Evolutionary conservation across 805 yeast genomes (phyloP).

Genomic region (Cyberlindnera misumaiensis): DNA sequence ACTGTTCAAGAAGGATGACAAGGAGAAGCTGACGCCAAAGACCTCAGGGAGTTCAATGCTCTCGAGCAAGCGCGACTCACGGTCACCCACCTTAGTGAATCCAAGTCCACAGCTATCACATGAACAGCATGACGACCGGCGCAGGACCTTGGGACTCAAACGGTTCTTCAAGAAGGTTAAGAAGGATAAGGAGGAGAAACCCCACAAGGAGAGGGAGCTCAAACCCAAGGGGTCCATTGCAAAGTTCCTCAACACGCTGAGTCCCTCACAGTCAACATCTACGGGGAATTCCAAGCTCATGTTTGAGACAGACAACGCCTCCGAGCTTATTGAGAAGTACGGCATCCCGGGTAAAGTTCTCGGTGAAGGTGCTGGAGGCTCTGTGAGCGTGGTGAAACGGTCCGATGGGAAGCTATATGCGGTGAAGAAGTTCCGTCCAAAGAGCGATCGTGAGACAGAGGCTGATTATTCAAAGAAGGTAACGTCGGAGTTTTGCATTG

Average conservation of each 20-base stretch:
- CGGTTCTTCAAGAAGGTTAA: constrained; percentile 45
- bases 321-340: constrained; percentile 50
- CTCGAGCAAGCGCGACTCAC: constrained; percentile 17
- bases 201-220: constrained; percentile 1
- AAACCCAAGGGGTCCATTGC: constrained; percentile 13
- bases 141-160: constrained; percentile 29
- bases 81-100: constrained; percentile 17
- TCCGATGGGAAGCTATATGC: constrained; percentile 65
- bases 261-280: constrained; percentile 18
- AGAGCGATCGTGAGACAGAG: constrained; percentile 53
- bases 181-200: constrained; percentile 2
- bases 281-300: constrained; percentile 24
- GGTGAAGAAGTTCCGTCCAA: constrained; percentile 76
- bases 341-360: constrained; percentile 67
- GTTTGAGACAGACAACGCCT: constrained; percentile 33
- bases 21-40: constrained; percentile 19
- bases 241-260: constrained; percentile 18
- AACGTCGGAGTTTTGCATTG: constrained; percentile 74
- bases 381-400: constrained; percentile 72
- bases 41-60: constrained; percentile 20
- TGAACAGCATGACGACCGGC: constrained; percentile 6
- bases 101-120: constrained; percentile 13
- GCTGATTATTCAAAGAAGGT: constrained; percentile 72
- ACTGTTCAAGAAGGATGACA: constrained; percentile 10
- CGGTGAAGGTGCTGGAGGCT: constrained; percentile 95